Conservation (phyloP, 129 eudicot species). For the Chrysanthemum seticuspe region DNA sequence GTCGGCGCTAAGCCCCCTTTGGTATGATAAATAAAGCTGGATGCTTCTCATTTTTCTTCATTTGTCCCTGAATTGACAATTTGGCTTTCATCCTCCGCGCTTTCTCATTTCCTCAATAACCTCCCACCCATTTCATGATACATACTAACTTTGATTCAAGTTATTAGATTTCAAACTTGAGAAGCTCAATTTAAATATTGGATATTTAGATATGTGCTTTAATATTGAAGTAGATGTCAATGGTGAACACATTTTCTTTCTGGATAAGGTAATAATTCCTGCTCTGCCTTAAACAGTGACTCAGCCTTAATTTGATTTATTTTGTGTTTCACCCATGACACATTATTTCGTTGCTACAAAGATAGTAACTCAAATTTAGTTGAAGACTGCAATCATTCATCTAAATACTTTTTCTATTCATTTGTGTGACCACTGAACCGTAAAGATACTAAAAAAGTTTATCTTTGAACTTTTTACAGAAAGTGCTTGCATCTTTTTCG, state of each 20-base stretch:
- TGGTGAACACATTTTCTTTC: conserved; percentile 55
- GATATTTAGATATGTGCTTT: conserved; percentile 31
- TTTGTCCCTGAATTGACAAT: conserved; percentile 1
- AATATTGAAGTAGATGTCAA: conserved; percentile 63
- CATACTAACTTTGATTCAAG: not conserved
- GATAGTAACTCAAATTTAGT: not conserved
- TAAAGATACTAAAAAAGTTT: not conserved
- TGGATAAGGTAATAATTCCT: conserved; percentile 44
- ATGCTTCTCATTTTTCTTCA: conserved; percentile 34
- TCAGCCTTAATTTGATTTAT: not conserved
- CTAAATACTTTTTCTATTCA: not conserved
- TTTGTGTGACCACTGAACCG: not conserved
- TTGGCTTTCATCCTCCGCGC: conserved; percentile 36
- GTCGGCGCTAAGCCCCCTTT: no score
- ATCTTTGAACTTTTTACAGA: conserved; percentile 34
- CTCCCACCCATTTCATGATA: conserved; percentile 11
- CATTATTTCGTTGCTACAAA: not conserved
- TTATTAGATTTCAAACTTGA: not conserved
- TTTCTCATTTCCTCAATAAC: conserved; percentile 25
- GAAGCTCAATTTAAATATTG: conserved; percentile 8
- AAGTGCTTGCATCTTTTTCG: conserved; percentile 41
- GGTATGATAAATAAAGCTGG: conserved; percentile 22
- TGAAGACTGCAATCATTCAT: not conserved
- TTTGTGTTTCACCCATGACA: not conserved
- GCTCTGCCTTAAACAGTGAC: not conserved